phyloP scores from a whole-genome alignment of 345 rosid genomes.

The Melaleuca quinquenervia region DNA sequence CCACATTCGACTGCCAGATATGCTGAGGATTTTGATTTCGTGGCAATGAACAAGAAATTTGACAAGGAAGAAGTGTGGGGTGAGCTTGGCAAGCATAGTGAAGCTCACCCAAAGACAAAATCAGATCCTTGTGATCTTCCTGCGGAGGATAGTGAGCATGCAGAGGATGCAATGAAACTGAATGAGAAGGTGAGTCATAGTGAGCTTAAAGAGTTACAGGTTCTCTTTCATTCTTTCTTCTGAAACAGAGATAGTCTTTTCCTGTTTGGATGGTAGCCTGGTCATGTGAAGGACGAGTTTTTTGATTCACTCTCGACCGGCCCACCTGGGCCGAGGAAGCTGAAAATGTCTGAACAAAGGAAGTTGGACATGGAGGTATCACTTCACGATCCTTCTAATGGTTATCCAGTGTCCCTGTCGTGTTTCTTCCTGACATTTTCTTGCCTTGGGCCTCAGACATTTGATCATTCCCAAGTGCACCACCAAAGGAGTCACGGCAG shows the following conservation, averaged over 20 bases:
- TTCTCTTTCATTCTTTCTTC: neutral
- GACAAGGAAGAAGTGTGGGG: constrained; percentile 33
- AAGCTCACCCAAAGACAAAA: constrained; percentile 1
- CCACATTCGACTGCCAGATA: constrained; percentile 4
- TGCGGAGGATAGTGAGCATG: constrained; percentile 17
- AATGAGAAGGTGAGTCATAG: constrained; percentile 1
- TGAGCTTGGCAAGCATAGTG: constrained; percentile 16
- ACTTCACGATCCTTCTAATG: neutral
- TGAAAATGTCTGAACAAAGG: constrained; percentile 9
- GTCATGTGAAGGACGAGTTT: constrained; percentile 28
- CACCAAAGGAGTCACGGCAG: constrained; percentile 9
- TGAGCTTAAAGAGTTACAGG: neutral
- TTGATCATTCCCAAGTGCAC: constrained; percentile 1
- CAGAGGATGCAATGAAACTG: neutral
- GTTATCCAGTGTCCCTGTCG: neutral
- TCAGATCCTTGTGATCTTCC: neutral
- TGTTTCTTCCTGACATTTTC: neutral
- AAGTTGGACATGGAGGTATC: constrained; percentile 19
- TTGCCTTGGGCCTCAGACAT: constrained; percentile 5
- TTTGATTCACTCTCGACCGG: constrained; percentile 22
- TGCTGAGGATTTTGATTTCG: constrained; percentile 27
- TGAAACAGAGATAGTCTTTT: neutral
- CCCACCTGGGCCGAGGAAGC: neutral
- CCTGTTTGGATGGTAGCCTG: constrained; percentile 4
- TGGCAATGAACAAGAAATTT: constrained; percentile 34